Evolutionary conservation across 192 early-diverging fungal species (phyloP).

Genomic region (Dimargaris cristalligena): DNA sequence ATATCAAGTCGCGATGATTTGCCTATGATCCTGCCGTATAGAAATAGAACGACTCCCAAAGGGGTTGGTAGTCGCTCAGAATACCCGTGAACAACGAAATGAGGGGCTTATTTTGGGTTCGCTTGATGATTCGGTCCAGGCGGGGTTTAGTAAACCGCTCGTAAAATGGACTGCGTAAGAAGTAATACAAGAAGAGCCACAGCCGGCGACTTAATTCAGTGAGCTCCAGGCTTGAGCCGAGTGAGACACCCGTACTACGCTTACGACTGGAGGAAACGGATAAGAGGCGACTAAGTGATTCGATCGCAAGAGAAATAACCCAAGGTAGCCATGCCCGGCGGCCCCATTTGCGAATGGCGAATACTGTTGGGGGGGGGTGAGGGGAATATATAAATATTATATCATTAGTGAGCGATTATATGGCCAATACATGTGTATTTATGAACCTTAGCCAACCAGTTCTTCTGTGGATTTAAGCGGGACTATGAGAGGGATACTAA

Average conservation of each 20-base stretch:
- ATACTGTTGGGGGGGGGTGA: conserved; percentile 21
- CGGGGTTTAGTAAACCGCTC: conserved; percentile 47
- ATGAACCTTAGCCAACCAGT: background rate
- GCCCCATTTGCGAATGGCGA: conserved; percentile 60
- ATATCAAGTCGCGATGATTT: too few relatives aligned
- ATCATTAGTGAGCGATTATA: background rate
- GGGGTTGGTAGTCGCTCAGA: conserved; percentile 71
- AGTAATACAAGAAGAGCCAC: conserved; percentile 60
- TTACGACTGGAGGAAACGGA: conserved; percentile 13
- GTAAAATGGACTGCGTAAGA: conserved; percentile 77
- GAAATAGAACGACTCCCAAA: conserved; percentile 82
- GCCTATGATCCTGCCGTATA: conserved; percentile 53
- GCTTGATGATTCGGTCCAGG: conserved; percentile 42
- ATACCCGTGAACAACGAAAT: conserved; percentile 62
- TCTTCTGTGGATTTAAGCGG: background rate
- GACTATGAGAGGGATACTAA: background rate
- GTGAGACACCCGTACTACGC: background rate
- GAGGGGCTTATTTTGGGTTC: conserved; percentile 53
- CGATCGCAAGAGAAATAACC: conserved; percentile 60
- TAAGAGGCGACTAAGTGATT: conserved; percentile 35
- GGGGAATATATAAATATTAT: background rate
- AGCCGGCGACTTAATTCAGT: conserved; percentile 54
- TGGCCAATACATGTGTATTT: too few relatives aligned
- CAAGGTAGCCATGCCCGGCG: conserved; percentile 65
- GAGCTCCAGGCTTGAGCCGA: conserved; percentile 11